Evolutionary conservation across 2,329 filamentous ascomycete species (phyloP).

Genomic region (Cryphonectria radicalis): DNA sequence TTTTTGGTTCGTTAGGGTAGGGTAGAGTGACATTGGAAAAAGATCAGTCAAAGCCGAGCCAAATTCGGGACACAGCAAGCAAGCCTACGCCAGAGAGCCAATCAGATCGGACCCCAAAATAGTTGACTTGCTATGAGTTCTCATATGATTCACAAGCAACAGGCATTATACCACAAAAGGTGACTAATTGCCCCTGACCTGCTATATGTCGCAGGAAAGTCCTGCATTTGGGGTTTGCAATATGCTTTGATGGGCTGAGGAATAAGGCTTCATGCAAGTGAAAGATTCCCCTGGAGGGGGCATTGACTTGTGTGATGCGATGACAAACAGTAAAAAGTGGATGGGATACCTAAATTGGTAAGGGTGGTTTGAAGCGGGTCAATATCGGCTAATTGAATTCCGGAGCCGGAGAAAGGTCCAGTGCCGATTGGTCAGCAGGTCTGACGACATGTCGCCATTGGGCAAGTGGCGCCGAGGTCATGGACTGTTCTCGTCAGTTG

Average conservation of each 20-base stretch:
- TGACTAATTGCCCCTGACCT: neutral
- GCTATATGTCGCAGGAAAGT: neutral
- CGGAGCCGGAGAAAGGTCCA: conserved; percentile 12
- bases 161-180: neutral
- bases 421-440: conserved; percentile 10
- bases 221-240: neutral
- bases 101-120: neutral
- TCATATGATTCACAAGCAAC: neutral
- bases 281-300: no score
- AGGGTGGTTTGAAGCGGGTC: neutral
- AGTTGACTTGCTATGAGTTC: neutral
- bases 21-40: neutral
- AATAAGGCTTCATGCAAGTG: neutral
- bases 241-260: neutral
- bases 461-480: neutral
- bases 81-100: neutral
- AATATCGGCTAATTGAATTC: neutral
- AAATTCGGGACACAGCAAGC: neutral
- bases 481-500: neutral
- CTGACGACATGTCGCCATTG: conserved; percentile 14
- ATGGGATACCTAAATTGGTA: neutral
- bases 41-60: neutral
- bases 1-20: neutral
- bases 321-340: neutral
- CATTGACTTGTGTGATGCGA: neutral